A percentile compares a stretch with the other conserved stretches of the same genome.
phyloP scores from a whole-genome alignment of 140 eudicot genomes.

The Oenanthe javanica region DNA sequence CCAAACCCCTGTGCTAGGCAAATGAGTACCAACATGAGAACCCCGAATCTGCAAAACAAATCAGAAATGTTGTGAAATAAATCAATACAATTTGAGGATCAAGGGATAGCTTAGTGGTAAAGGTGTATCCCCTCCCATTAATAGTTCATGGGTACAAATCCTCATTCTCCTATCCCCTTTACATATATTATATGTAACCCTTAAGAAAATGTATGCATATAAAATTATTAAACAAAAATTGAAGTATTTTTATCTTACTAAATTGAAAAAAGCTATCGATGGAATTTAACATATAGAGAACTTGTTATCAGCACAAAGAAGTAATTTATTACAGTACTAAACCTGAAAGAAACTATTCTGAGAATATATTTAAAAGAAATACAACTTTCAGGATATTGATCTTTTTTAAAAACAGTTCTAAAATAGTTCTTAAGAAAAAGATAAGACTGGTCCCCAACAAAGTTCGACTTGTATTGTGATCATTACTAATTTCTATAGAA shows the following conservation, averaged over 20 bases:
- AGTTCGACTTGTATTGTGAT: background rate
- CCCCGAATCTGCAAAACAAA: constrained; percentile 64
- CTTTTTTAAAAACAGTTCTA: background rate
- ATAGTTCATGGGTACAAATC: too few relatives aligned
- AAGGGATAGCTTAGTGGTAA: background rate
- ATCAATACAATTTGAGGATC: background rate
- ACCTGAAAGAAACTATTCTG: background rate
- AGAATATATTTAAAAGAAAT: background rate
- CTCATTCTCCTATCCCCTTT: too few relatives aligned
- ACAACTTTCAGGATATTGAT: background rate
- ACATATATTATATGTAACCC: background rate
- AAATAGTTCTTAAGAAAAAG: background rate
- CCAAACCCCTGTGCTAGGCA: constrained; percentile 95
- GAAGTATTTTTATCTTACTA: background rate
- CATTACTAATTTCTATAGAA: background rate
- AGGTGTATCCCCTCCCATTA: background rate
- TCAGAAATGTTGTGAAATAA: background rate
- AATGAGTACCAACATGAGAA: constrained; percentile 92
- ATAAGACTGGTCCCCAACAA: background rate
- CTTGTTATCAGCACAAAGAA: background rate
- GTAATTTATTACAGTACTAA: background rate
- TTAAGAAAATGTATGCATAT: background rate
- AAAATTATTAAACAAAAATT: too few relatives aligned
- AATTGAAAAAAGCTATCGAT: background rate
- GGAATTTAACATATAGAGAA: background rate